Evolutionary conservation across 23 red algal genomes (phyloP), one percentile per base, ranked within the genome.

Genomic region (Chondrus crispus): DNA sequence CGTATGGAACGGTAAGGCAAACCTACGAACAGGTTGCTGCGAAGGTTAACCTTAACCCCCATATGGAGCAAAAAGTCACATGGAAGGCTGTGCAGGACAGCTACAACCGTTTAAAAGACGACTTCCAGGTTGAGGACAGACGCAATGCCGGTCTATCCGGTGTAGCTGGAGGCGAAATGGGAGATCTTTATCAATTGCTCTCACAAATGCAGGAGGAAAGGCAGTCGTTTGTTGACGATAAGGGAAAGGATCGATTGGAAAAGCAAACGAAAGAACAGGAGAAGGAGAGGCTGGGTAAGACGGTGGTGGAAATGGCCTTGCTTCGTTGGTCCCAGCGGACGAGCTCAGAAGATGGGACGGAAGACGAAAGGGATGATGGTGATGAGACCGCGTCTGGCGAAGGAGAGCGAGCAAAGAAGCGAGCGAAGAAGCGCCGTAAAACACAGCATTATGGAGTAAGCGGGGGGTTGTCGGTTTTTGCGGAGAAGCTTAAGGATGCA

Each of bases 101-200:
- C 7, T 77, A 77, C 11, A 77, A 77, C n/a, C 71, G 71, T 77
- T 24, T 77, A 1, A 11, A 77, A 37, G 71, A 77, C 44, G 71
- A 77, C 28, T 77, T 76, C 43, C 29, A 77, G 22, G 12, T 16
- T 1, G 29, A 48, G 37, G 71, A 77, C 11, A 37, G 1, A 1
- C 71, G 38, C 32, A 77, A 77, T 44, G 71, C 71, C 22, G 20
- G 1, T 26, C 6, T 48, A 10, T 77, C 1, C 29, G 71, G 71
- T 26, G 1, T 48, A 77, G 71, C 38, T 48, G 71, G 71, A 39
- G 71, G 71, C n/a, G 38, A 77, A 14, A 77, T 77, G 44, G 44
- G 44, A 1, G 71, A 47, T n/a, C 1, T 77, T 26, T 42, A 77
- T 46, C 37, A 77, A 38, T 26, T 77, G 44, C 43, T 77, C 29